phyloP scores from a whole-genome alignment of 2,329 filamentous ascomycete genomes.

The Hymenoscyphus salicellus region DNA sequence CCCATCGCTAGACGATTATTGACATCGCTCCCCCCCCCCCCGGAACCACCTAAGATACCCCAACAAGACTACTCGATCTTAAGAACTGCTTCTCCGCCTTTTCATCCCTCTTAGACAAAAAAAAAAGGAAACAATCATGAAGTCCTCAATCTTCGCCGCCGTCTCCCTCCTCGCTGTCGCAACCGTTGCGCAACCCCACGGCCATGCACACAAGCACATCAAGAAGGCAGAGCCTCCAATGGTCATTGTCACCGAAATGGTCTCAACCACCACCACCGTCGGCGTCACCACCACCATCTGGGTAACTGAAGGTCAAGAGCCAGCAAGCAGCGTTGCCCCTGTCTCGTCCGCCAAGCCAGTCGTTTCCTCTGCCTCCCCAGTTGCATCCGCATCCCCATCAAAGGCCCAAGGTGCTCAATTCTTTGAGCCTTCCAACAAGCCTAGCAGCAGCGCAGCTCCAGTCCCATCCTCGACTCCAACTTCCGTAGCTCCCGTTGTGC shows the following conservation, averaged over 20 bases:
- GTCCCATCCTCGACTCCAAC: conserved; percentile 13
- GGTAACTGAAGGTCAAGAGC: conserved; percentile 35
- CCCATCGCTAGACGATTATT: conserved; percentile 1
- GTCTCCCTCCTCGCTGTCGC: conserved; percentile 31
- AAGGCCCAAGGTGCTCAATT: conserved; percentile 20
- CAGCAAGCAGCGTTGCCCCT: background rate
- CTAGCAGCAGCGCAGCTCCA: conserved; percentile 15
- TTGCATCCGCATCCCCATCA: background rate
- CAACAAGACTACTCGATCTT: background rate
- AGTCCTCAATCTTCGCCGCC: conserved; percentile 34
- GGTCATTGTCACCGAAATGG: conserved; percentile 48
- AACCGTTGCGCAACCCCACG: conserved; percentile 36
- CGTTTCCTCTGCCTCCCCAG: conserved; percentile 7
- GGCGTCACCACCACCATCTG: conserved; percentile 39
- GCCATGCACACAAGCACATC: conserved; percentile 33
- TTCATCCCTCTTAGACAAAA: background rate
- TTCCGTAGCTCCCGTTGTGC: conserved; percentile 5
- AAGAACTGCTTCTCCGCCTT: background rate
- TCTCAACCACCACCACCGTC: conserved; percentile 48
- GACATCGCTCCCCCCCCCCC: background rate
- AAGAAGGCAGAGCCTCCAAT: conserved; percentile 24
- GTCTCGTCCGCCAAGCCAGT: conserved; percentile 13
- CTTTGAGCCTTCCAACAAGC: conserved; percentile 28
- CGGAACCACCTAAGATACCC: background rate
- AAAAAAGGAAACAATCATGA: conserved; percentile 33